Conservation (phyloP, 2,329 filamentous ascomycete genomes). For the Fusarium papillatum region DNA sequence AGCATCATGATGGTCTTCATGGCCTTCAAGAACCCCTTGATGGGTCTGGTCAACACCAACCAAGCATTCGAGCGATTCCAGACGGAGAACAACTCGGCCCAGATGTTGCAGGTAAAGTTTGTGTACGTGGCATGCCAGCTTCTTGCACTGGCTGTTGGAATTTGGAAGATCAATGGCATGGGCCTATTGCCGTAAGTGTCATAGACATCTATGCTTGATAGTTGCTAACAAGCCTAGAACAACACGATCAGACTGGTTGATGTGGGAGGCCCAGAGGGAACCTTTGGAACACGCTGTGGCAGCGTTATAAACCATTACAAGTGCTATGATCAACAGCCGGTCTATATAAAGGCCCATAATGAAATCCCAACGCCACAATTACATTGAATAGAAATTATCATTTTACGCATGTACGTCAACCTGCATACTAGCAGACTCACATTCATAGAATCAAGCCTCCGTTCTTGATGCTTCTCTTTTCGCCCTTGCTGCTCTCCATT, state of each 20-base stretch:
- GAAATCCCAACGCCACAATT: not conserved
- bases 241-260: conserved; percentile 96
- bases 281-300: conserved; percentile 76
- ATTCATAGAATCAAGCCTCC: not conserved
- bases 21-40: conserved; percentile 96
- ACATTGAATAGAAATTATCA: not conserved
- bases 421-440: not conserved
- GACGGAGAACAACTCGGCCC: conserved; percentile 79
- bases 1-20: conserved; percentile 99
- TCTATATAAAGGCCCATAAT: conserved; percentile 1
- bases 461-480: conserved; percentile 48
- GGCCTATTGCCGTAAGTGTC: conserved; percentile 86
- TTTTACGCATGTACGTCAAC: not conserved
- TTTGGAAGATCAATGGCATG: conserved; percentile 99
- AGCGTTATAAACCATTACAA: conserved; percentile 61
- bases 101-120: conserved; percentile 86
- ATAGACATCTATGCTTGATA: no score
- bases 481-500: conserved; percentile 65
- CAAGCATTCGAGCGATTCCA: conserved; percentile 93
- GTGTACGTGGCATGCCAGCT: conserved; percentile 92
- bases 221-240: conserved; percentile 69
- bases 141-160: conserved; percentile 83
- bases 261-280: conserved; percentile 87
- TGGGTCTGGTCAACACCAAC: conserved; percentile 86
- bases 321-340: conserved; percentile 18